Evolutionary conservation across 805 yeast genomes (phyloP), one percentile per base, ranked within the genome.

Genomic region (Saccharomyces cerevisiae): DNA sequence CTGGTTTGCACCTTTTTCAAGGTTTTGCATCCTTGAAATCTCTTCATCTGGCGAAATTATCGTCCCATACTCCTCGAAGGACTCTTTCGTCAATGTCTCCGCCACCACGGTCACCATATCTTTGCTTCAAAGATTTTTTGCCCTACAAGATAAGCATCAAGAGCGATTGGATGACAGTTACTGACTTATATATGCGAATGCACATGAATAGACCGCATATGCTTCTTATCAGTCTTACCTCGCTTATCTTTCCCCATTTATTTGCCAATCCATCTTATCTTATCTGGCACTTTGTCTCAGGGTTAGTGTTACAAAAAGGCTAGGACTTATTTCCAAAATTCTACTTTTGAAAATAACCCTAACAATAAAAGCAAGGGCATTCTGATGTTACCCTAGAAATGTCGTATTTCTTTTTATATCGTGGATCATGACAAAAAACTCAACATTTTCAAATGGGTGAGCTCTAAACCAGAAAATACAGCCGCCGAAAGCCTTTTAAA

Each of bases 21-120:
- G 64, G 41, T 70, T 65, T 36, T 53, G 55, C 11, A 57, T 55
- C 28, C 50, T 53, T 2, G 48, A 46, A 29, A 87, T 74, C 68
- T 88, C 95, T 61, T 89, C 87, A 56, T 79, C 80, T 2, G 95
- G 87, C 28, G 94, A 85, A 47, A 90, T 80, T 10, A 88, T 83
- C 0, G 85, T 81, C 1, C 97, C 97, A 66, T 76, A 90, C 2
- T 76, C 76, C 0, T 79, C 78, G 64, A 89, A 90, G 0, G 77
- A 66, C 41, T 77, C 81, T 0, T 90, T 90, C 0, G 92, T 83
- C 49, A 89, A 67, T 1, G 80, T 80, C 48, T 73, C 73, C 17
- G 43, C 43, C 17, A 36, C 17, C 24, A 36, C 13, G 6, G 24
- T 36, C 43, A 36, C 24, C 43, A 36, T 36, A 36, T 36, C 36